Conservation (phyloP, 352 stramenopile genomes). For the Globisporangium spiculum region DNA sequence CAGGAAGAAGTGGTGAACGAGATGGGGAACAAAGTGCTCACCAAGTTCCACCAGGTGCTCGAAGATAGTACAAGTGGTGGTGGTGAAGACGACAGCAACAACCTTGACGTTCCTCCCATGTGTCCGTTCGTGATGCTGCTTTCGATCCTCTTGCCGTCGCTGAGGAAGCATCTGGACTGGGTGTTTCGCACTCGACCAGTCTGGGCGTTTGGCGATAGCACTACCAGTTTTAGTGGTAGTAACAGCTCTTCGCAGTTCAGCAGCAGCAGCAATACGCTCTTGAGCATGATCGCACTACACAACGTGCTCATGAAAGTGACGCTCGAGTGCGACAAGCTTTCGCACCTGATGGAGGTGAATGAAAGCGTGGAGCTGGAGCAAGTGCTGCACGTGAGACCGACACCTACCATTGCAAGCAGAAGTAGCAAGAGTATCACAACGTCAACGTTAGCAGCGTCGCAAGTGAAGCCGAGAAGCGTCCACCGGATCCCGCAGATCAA, state of each 20-base stretch:
- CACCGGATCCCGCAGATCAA: constrained; percentile 40
- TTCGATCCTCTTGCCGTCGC: constrained; percentile 47
- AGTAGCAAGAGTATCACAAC: not conserved
- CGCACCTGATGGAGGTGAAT: constrained; percentile 43
- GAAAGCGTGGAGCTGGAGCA: constrained; percentile 34
- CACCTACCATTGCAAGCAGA: not conserved
- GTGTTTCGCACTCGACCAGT: constrained; percentile 32
- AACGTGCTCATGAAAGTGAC: constrained; percentile 37
- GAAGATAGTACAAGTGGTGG: constrained; percentile 13
- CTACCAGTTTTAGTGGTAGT: not conserved
- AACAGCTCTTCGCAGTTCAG: constrained; percentile 5
- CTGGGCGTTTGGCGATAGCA: constrained; percentile 23
- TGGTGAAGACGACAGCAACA: not conserved
- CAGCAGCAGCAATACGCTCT: constrained; percentile 1
- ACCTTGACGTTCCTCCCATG: not conserved
- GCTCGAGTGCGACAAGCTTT: constrained; percentile 27
- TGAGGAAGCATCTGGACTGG: constrained; percentile 60
- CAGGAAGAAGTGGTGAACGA: constrained; percentile 31
- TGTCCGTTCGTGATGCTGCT: constrained; percentile 69
- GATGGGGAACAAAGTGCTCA: constrained; percentile 30
- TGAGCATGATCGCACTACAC: constrained; percentile 48
- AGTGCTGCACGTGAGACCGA: constrained; percentile 5
- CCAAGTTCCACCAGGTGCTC: constrained; percentile 20
- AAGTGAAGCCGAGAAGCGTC: not conserved
- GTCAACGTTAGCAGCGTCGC: not conserved